Conservation (phyloP, 2,329 filamentous ascomycete genomes). For the Talaromyces rugulosus region DNA sequence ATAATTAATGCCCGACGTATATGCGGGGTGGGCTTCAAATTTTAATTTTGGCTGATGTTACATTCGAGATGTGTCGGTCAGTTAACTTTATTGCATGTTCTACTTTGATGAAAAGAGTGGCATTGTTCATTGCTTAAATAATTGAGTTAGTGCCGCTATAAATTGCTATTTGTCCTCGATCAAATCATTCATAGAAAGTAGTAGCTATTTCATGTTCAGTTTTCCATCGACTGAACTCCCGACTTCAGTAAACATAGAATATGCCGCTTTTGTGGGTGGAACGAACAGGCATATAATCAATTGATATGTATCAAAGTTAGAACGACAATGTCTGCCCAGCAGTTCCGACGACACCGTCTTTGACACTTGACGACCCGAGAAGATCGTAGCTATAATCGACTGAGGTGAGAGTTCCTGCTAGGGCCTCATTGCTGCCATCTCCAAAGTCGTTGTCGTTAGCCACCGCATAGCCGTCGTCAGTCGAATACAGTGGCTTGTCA, state of each 20-base stretch:
- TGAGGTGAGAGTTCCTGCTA: neutral
- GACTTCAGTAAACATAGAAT: neutral
- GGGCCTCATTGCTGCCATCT: neutral
- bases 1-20: neutral
- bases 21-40: too few relatives aligned
- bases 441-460: neutral
- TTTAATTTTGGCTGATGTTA: too few relatives aligned
- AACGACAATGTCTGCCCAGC: neutral
- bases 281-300: neutral
- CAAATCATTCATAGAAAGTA: neutral
- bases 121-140: too few relatives aligned
- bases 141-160: too few relatives aligned
- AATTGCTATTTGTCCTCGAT: too few relatives aligned
- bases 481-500: neutral
- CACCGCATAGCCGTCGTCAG: neutral
- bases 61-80: too few relatives aligned
- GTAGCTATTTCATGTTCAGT: neutral
- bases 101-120: too few relatives aligned
- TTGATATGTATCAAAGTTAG: neutral
- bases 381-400: neutral
- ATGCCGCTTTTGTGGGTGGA: neutral
- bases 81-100: too few relatives aligned
- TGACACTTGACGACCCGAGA: neutral
- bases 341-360: neutral
- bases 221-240: neutral